Conservation (phyloP, 2,329 filamentous ascomycete genomes). For the Aspergillus ochraceoroseus region DNA sequence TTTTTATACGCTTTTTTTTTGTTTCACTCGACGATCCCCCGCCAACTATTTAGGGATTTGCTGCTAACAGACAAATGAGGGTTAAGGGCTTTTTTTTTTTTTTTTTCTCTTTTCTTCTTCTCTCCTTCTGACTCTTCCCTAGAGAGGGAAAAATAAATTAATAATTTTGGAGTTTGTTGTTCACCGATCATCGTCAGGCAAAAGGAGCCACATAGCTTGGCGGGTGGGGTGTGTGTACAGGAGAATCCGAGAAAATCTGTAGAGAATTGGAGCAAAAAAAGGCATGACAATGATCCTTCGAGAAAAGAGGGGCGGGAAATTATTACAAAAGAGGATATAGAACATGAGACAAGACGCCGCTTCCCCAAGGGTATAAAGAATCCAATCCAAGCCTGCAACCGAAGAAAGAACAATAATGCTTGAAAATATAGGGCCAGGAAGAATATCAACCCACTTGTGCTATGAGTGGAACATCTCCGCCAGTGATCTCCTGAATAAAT, state of each 20-base stretch:
- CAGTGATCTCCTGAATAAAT: slow-evolving; percentile 66
- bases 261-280: slow-evolving; percentile 1
- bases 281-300: too few relatives aligned
- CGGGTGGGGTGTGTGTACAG: slow-evolving; percentile 15
- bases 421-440: too few relatives aligned
- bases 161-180: slow-evolving; percentile 8
- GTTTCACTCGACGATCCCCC: slow-evolving; percentile 12
- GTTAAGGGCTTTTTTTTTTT: neutral
- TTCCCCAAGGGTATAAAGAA: slow-evolving; percentile 7
- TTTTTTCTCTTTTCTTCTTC: too few relatives aligned
- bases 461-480: slow-evolving; percentile 65
- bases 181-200: slow-evolving; percentile 8
- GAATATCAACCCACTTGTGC: slow-evolving; percentile 36
- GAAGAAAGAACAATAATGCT: too few relatives aligned
- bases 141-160: neutral
- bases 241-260: slow-evolving; percentile 3
- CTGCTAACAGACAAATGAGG: slow-evolving; percentile 4
- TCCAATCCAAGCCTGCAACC: neutral
- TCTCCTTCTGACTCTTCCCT: neutral
- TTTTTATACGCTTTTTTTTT: slow-evolving; percentile 10
- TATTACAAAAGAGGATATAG: neutral
- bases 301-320: too few relatives aligned
- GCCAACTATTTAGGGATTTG: slow-evolving; percentile 8
- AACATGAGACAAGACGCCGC: slow-evolving; percentile 1
- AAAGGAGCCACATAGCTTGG: slow-evolving; percentile 16